These are phyloP conservation scores for Panaeolus papilionaceus DNA, from an alignment of 768 basidiomycete genomes.

Conservation along the genomic window DNA sequence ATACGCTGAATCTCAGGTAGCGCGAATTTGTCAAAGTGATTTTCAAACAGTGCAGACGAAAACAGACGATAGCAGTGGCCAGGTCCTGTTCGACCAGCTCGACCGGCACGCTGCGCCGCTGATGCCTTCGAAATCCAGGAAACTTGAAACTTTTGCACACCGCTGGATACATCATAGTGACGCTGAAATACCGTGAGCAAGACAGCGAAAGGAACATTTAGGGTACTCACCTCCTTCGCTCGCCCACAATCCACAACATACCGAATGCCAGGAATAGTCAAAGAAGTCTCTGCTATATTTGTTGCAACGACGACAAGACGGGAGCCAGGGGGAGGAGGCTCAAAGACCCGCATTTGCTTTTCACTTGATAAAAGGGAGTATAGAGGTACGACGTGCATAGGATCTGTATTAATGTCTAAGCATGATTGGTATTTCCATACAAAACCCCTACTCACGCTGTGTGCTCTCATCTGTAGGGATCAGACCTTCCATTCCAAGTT, in stretches of 20 bases:
- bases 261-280: slow-evolving; percentile 96
- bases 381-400: slow-evolving; percentile 93
- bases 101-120: slow-evolving; percentile 91
- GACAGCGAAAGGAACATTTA: background rate
- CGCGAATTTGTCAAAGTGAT: slow-evolving; percentile 88
- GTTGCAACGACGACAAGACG: slow-evolving; percentile 95
- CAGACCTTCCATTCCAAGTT: slow-evolving; percentile 69
- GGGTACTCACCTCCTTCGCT: slow-evolving; percentile 79
- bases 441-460: slow-evolving; percentile 1
- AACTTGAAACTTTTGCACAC: slow-evolving; percentile 92
- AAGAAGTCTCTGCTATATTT: slow-evolving; percentile 95
- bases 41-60: slow-evolving; percentile 93
- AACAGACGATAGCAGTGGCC: slow-evolving; percentile 98
- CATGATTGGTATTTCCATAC: slow-evolving; percentile 5
- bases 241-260: slow-evolving; percentile 98
- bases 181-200: slow-evolving; percentile 51
- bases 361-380: slow-evolving; percentile 94
- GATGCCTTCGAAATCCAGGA: slow-evolving; percentile 96
- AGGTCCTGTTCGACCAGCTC: slow-evolving; percentile 96
- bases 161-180: slow-evolving; percentile 78
- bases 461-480: background rate
- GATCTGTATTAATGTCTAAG: slow-evolving; percentile 52
- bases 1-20: slow-evolving; percentile 93
- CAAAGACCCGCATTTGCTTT: slow-evolving; percentile 94
- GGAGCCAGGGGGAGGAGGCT: slow-evolving; percentile 76